phyloP scores from a whole-genome alignment of 2,329 filamentous ascomycete genomes.

The Lasiodiplodia sp. region DNA sequence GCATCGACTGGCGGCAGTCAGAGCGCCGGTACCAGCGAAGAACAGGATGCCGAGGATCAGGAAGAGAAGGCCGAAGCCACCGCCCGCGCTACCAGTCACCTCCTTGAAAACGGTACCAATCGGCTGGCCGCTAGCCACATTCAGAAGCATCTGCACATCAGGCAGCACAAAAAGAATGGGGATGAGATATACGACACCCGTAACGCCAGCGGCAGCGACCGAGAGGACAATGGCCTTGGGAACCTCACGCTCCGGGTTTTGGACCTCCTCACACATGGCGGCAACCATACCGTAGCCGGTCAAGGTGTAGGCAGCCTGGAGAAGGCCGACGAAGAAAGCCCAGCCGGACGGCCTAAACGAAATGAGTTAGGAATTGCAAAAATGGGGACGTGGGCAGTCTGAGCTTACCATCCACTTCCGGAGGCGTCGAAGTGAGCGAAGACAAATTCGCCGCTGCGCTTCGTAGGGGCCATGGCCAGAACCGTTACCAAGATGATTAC shows the following conservation, averaged over 20 bases:
- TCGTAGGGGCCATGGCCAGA: constrained; percentile 66
- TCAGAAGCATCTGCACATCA: constrained; percentile 67
- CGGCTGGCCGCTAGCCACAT: constrained; percentile 75
- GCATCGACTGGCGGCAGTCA: constrained; percentile 77
- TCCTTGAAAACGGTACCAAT: constrained; percentile 79
- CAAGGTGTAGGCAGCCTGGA: constrained; percentile 69
- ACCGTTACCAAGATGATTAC: constrained; percentile 72
- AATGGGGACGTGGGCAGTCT: constrained; percentile 19
- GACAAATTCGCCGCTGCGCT: constrained; percentile 68
- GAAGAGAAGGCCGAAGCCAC: constrained; percentile 78
- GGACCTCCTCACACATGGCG: constrained; percentile 76
- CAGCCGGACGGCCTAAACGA: constrained; percentile 65
- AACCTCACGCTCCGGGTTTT: constrained; percentile 71
- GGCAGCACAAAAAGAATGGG: constrained; percentile 80
- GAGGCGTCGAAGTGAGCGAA: constrained; percentile 74
- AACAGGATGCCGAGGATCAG: constrained; percentile 78
- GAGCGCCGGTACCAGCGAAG: constrained; percentile 76
- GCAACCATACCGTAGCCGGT: constrained; percentile 76
- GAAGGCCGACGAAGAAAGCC: constrained; percentile 75
- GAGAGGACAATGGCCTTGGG: constrained; percentile 75
- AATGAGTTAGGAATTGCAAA: constrained; percentile 7
- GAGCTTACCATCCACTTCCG: constrained; percentile 64
- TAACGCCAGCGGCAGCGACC: constrained; percentile 70
- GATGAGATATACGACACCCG: constrained; percentile 72
- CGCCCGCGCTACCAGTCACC: constrained; percentile 74